These are phyloP conservation scores for Aspergillus sclerotioniger DNA, from an alignment of 495 filamentous ascomycete species.

Conservation along the genomic window DNA sequence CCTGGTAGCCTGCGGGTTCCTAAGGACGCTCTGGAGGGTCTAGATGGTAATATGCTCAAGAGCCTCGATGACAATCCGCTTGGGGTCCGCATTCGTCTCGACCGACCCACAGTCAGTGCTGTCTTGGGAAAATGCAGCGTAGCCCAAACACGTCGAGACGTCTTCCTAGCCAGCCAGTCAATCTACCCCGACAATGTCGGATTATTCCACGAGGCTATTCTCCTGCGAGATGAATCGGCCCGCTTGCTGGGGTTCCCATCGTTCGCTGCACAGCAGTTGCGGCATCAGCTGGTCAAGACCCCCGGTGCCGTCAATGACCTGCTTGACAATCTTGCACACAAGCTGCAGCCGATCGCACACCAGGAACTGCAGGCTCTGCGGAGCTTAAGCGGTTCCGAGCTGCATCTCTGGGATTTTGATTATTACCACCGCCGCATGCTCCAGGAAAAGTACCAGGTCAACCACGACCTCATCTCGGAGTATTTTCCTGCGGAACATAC, in stretches of 20 bases:
- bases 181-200: background rate
- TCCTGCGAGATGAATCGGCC: background rate
- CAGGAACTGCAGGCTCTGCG: background rate
- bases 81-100: background rate
- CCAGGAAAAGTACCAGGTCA: background rate
- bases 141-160: background rate
- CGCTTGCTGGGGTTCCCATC: background rate
- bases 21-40: background rate
- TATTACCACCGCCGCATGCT: conserved; percentile 2
- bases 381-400: background rate
- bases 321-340: background rate
- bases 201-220: background rate
- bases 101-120: background rate
- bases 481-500: background rate
- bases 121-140: background rate
- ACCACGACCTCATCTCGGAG: background rate
- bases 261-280: background rate
- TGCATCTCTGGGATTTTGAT: conserved; percentile 2
- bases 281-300: background rate
- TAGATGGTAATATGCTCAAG: background rate
- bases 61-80: background rate
- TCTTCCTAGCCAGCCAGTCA: background rate
- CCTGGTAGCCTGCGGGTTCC: background rate
- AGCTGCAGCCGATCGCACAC: background rate
- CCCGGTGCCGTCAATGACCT: background rate